Evolutionary conservation across 2,329 filamentous ascomycete species (phyloP), one percentile per base, ranked within the genome.

Genomic region (Scedosporium minutisporum): DNA sequence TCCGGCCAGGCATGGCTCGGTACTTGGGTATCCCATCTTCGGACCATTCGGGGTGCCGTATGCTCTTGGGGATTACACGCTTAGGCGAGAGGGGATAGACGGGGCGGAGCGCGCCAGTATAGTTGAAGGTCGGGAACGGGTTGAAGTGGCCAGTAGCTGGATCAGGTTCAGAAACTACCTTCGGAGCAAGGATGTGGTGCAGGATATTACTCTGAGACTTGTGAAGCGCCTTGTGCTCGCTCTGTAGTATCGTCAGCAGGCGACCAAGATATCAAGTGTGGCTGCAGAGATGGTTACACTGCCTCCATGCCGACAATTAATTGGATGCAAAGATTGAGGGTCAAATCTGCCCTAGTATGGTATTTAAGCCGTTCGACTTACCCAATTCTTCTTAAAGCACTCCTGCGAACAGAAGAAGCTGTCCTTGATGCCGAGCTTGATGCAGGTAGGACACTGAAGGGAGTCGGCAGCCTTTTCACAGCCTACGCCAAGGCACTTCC

Each of bases 321-420:
- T 21, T 16, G 33, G 60, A 6, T 53, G 53, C 27, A 42, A 42
- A 48, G 53, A 18, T 12, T 14, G 27, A 23, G 12, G 21, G 4
- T 48, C 33, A 9, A 12, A 23, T 21, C 55, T 18, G 44, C 14
- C 1, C 58, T 42, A 7, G 4, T n/a, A 33, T 16, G n/a, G 4
- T n/a, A 33, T 16, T 25, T 16, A 16, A 60, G 69, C 66, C 4
- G 12, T 3, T 23, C 21, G 68, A 69, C 85, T 69, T 86, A 97
- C 95, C 95, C 95, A 99, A 80, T 92, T 99, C 76, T 87, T 88
- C 82, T 97, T 97, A 79, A 99, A 99, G 81, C 95, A 99, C 69
- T 97, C 95, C 76, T 99, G 95, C 29, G 92, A 92, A 80, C 95
- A 99, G 79, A 97, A 99, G 77, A 87, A 97, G 78, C 91, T 96